These are phyloP conservation scores for Rhodotorula toruloides DNA, from an alignment of 768 basidiomycete genomes.

Conservation along the genomic window DNA sequence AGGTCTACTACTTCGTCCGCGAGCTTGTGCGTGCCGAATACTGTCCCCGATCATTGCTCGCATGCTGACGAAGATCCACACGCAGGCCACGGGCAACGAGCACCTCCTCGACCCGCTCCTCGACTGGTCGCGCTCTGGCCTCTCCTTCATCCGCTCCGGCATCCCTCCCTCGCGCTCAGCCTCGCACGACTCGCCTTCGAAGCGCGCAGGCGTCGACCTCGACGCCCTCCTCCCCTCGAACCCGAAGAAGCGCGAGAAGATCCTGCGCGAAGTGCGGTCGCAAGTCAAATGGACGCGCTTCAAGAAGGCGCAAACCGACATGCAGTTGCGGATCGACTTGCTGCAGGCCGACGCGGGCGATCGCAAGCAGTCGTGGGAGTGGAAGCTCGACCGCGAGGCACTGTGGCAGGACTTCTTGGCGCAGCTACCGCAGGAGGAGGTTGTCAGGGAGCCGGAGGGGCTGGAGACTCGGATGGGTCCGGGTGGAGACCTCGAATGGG, in stretches of 20 bases:
- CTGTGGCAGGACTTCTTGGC: conserved; percentile 19
- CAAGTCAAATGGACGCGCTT: conserved; percentile 15
- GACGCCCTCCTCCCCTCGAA: conserved; percentile 11
- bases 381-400: not conserved
- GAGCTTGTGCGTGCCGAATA: conserved; percentile 14
- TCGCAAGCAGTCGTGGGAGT: not conserved
- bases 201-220: conserved; percentile 12
- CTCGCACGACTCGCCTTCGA: not conserved
- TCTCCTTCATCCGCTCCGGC: conserved; percentile 23
- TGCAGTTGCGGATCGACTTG: conserved; percentile 23
- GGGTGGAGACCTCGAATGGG: conserved; percentile 30
- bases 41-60: not conserved
- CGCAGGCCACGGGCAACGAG: conserved; percentile 11
- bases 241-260: not conserved
- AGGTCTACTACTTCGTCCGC: conserved; percentile 31
- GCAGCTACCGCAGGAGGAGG: not conserved
- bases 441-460: not conserved
- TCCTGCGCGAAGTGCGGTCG: conserved; percentile 12
- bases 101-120: conserved; percentile 26
- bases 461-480: conserved; percentile 8
- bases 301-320: conserved; percentile 23
- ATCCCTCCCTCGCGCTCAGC: conserved; percentile 9
- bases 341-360: not conserved
- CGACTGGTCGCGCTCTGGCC: conserved; percentile 23
- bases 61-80: not conserved